Conservation (phyloP, 2,329 filamentous ascomycete genomes). For the Geosmithia putterillii region DNA sequence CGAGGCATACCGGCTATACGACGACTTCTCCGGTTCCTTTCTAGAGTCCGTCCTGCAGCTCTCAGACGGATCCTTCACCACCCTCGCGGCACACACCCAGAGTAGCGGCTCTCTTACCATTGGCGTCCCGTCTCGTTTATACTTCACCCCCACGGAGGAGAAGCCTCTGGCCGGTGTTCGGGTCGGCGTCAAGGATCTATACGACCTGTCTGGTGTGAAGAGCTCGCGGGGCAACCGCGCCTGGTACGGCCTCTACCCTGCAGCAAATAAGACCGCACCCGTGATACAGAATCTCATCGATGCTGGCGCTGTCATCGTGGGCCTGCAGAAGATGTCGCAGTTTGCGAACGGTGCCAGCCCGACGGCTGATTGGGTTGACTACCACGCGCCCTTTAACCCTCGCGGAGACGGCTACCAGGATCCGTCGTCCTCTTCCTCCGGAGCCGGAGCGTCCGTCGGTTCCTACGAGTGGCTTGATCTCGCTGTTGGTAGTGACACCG, state of each 20-base stretch:
- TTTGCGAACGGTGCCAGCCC: constrained; percentile 31
- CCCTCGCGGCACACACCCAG: constrained; percentile 17
- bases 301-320: constrained; percentile 40
- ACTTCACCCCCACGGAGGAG: constrained; percentile 37
- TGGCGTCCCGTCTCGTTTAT: constrained; percentile 47
- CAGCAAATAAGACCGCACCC: constrained; percentile 32
- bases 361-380: constrained; percentile 34
- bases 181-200: constrained; percentile 52
- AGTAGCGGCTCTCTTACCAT: constrained; percentile 13
- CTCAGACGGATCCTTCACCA: constrained; percentile 16
- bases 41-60: constrained; percentile 16
- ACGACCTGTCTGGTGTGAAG: constrained; percentile 39
- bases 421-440: constrained; percentile 31
- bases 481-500: constrained; percentile 28
- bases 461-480: constrained; percentile 32
- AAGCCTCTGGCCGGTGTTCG: constrained; percentile 49
- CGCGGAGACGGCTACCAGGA: constrained; percentile 34
- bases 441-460: constrained; percentile 22
- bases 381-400: constrained; percentile 28
- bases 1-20: constrained; percentile 21
- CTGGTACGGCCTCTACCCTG: constrained; percentile 41
- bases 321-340: constrained; percentile 32
- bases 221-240: constrained; percentile 45
- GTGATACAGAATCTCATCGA: constrained; percentile 45
- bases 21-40: constrained; percentile 20